phyloP scores from a whole-genome alignment of 2,329 filamentous ascomycete genomes.

The Blastomyces percursus region DNA sequence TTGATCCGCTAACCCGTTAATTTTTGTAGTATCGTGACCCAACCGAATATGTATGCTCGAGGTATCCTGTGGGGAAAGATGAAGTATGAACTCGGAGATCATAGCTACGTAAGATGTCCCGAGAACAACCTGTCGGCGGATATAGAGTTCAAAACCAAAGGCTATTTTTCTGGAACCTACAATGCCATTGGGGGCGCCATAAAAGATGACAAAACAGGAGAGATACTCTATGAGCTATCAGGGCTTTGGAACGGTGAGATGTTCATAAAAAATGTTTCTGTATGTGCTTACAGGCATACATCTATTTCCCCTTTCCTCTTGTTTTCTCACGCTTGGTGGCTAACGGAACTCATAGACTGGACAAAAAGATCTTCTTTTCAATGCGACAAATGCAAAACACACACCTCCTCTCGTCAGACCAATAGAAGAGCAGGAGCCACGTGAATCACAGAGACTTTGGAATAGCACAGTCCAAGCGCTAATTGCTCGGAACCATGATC shows the following conservation, averaged over 20 bases:
- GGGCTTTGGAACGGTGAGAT: constrained; percentile 94
- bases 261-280: constrained; percentile 72
- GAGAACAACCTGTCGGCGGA: constrained; percentile 79
- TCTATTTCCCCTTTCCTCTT: background rate
- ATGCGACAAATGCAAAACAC: constrained; percentile 67
- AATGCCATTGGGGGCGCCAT: constrained; percentile 90
- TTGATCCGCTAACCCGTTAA: background rate
- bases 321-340: background rate
- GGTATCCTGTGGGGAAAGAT: constrained; percentile 97
- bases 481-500: constrained; percentile 70
- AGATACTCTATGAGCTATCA: constrained; percentile 80
- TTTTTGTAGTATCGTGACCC: constrained; percentile 63
- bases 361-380: constrained; percentile 80
- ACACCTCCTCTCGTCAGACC: constrained; percentile 63
- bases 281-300: constrained; percentile 33
- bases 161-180: constrained; percentile 92
- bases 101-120: constrained; percentile 84
- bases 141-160: constrained; percentile 97
- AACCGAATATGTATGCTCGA: constrained; percentile 98
- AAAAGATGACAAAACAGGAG: constrained; percentile 76
- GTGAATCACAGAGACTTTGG: constrained; percentile 88
- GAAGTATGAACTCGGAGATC: constrained; percentile 97
- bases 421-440: constrained; percentile 72
- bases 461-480: constrained; percentile 69
- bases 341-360: constrained; percentile 53